These are phyloP conservation scores for Colletotrichum chlorophyti DNA, from an alignment of 2,329 filamentous ascomycete genomes.

Conservation along the genomic window DNA sequence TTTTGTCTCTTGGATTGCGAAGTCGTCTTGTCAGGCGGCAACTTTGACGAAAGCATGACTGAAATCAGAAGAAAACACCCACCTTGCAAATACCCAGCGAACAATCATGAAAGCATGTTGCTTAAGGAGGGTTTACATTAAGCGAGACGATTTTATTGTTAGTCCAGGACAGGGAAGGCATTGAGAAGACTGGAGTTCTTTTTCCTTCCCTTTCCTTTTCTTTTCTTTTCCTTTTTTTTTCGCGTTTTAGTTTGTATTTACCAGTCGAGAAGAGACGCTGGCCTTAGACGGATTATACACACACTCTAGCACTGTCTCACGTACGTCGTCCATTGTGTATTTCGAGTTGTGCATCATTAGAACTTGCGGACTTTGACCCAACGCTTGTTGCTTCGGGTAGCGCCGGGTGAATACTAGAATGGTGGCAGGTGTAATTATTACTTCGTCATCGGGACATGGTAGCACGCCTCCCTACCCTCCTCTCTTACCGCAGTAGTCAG, in stretches of 20 bases:
- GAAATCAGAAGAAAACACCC: slow-evolving; percentile 10
- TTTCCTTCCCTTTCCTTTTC: not conserved
- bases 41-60: slow-evolving; percentile 26
- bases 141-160: not conserved
- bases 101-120: not conserved
- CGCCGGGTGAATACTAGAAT: too few relatives aligned
- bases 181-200: slow-evolving; percentile 10
- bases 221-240: too few relatives aligned
- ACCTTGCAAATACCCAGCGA: not conserved
- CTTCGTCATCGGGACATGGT: too few relatives aligned
- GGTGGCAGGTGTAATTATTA: too few relatives aligned
- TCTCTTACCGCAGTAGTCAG: too few relatives aligned
- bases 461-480: too few relatives aligned
- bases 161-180: slow-evolving; percentile 1
- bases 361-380: too few relatives aligned
- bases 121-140: not conserved
- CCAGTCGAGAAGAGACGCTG: too few relatives aligned
- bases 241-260: too few relatives aligned
- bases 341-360: slow-evolving; percentile 9
- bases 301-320: not conserved
- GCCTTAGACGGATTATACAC: not conserved
- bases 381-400: too few relatives aligned
- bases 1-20: not conserved
- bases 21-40: not conserved
- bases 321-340: not conserved